phyloP scores from a whole-genome alignment of 768 basidiomycete genomes.

The Tricholoma saponaceum region DNA sequence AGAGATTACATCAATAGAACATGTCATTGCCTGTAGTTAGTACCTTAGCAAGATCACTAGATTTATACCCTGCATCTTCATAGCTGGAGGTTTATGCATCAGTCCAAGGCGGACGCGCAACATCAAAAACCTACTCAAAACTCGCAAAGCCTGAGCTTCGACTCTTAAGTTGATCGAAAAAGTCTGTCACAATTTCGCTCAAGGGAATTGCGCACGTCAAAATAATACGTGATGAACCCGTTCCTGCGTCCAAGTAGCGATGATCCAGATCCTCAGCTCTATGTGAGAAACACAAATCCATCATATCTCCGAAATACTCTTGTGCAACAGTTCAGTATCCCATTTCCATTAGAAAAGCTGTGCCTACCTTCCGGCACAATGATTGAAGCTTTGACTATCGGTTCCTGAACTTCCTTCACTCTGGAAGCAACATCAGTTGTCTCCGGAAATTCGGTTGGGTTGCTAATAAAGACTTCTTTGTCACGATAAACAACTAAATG shows the following conservation, averaged over 20 bases:
- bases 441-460: conserved; percentile 96
- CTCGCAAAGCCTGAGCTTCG: conserved; percentile 89
- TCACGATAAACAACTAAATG: conserved; percentile 68
- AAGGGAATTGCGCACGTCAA: conserved; percentile 83
- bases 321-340: conserved; percentile 4
- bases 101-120: not conserved
- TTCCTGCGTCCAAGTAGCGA: conserved; percentile 68
- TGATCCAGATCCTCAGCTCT: conserved; percentile 83
- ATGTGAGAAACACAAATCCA: conserved; percentile 86
- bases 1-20: not conserved
- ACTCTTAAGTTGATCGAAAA: conserved; percentile 93
- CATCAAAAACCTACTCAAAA: conserved; percentile 66
- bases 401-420: conserved; percentile 83
- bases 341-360: not conserved
- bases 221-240: conserved; percentile 62
- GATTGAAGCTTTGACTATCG: conserved; percentile 89
- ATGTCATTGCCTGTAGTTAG: conserved; percentile 4
- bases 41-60: conserved; percentile 82
- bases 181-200: conserved; percentile 90
- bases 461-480: conserved; percentile 67
- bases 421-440: conserved; percentile 53
- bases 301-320: conserved; percentile 96
- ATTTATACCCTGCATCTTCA: conserved; percentile 87
- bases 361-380: conserved; percentile 84
- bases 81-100: conserved; percentile 51